Base-by-base conservation (phyloP, 176 grass and related monocot species). In the Oryza glumipatula region DNA sequence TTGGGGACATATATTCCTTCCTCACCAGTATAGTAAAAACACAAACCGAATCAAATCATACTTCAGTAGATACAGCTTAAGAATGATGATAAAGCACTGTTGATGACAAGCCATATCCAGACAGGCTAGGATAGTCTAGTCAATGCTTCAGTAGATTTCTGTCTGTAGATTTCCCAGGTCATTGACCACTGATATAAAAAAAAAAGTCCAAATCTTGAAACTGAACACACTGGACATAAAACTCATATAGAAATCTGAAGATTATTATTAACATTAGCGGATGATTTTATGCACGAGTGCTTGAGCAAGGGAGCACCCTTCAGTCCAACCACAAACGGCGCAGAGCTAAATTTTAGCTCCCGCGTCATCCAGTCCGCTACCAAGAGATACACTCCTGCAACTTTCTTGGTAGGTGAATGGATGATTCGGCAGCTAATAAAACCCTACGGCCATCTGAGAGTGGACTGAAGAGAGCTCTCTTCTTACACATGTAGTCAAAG, bases 381-480 rank as follows among this genome's bases (percentile, higher is more conserved):
- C 93, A 89, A 92, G 86, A 85, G 32, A 68, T 30, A 32, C 28
- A 23, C 11, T 58, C 12, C 4, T 28, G 35, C 45, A 68, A 86
- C 46, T 24, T 47, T 83, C 86, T 91, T 84, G 83, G 83, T 24
- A 95, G 82, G 45, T 87, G 93, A 83, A 88, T 82, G 93, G 80
- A 95, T 95, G 93, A 92, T 58, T 90, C 93, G 80, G 90, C 93
- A 95, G 93, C 93, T 92, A 95, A 92, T 92, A 51, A 86, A 88
- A 90, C 88, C 86, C 80, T 78, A 84, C 70, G 69, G 46, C 64
- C 88, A 82, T 82, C 89, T 89, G 76, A 86, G 93, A 92, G 90
- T 95, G 93, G 90, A 95, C 90, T 88, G 93, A 92, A 95, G 93
- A 85, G 89, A 90, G 93, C 93, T 92, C 93, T 95, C 90, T 92